A percentile compares a stretch with the other conserved stretches of the same genome.
phyloP scores from a whole-genome alignment of 306 rosid species.

The Adenanthera pavonina region DNA sequence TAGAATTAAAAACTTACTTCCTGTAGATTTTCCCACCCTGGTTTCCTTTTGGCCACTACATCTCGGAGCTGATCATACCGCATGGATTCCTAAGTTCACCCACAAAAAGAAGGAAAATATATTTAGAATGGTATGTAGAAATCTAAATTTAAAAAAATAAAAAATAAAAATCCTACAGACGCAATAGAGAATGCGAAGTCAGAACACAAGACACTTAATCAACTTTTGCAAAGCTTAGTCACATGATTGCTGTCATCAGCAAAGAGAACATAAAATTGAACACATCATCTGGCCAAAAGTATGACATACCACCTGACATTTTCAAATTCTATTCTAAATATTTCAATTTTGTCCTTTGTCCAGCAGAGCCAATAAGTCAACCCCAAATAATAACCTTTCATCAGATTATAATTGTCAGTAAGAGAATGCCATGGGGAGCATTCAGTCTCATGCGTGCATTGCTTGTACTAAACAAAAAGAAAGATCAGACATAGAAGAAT shows the following conservation, averaged over 20 bases:
- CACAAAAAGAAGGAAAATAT: conserved; percentile 19
- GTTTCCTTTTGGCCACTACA: conserved; percentile 82
- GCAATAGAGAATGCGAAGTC: conserved; percentile 7
- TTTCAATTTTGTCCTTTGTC: conserved; percentile 1
- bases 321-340: conserved; percentile 22
- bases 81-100: conserved; percentile 74
- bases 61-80: conserved; percentile 86
- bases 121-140: conserved; percentile 27
- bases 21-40: conserved; percentile 97
- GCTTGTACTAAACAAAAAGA: conserved; percentile 6
- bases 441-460: not conserved
- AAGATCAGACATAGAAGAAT: conserved; percentile 1
- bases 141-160: conserved; percentile 19
- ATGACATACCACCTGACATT: not conserved
- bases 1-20: conserved; percentile 59
- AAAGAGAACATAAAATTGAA: conserved; percentile 23
- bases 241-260: not conserved
- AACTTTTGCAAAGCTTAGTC: conserved; percentile 16
- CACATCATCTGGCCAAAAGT: conserved; percentile 4
- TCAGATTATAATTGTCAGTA: conserved; percentile 20
- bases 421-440: conserved; percentile 11
- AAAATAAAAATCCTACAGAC: conserved; percentile 18
- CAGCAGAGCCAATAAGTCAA: not conserved
- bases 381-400: not conserved
- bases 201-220: conserved; percentile 13